Evolutionary conservation across 179 eudicot genomes (phyloP).

Genomic region (Beta corolliflora): DNA sequence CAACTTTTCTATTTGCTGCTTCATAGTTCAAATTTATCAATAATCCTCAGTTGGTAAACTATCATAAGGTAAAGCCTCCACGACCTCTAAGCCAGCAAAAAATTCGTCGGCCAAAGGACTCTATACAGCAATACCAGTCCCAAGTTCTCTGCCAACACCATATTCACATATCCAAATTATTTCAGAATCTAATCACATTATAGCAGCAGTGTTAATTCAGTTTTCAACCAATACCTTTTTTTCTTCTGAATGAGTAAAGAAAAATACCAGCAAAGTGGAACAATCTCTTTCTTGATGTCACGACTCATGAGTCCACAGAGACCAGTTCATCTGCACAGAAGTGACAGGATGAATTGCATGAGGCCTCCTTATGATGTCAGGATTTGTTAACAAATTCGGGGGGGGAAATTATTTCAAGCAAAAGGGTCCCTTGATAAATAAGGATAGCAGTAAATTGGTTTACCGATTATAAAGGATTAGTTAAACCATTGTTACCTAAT

Average conservation of each 20-base stretch:
- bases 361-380: conserved; percentile 55
- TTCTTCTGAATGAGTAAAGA: not conserved
- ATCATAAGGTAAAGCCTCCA: conserved; percentile 26
- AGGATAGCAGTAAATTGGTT: not conserved
- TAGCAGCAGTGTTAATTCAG: not conserved
- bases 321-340: conserved; percentile 58
- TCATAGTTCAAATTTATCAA: not conserved
- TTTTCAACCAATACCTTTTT: not conserved
- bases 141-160: conserved; percentile 15
- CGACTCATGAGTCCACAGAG: conserved; percentile 50
- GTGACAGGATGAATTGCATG: conserved; percentile 62
- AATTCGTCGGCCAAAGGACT: conserved; percentile 32
- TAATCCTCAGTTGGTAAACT: not conserved
- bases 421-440: too few species aligned
- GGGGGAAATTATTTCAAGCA: too few species aligned
- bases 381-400: not conserved
- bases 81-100: conserved; percentile 32
- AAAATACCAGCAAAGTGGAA: conserved; percentile 58
- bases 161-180: not conserved
- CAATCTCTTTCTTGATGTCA: conserved; percentile 53
- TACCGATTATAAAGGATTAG: not conserved
- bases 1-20: not conserved
- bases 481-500: too few species aligned
- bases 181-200: not conserved
- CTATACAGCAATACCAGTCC: conserved; percentile 21